phyloP scores from a whole-genome alignment of 2,329 filamentous ascomycete species.

The Xylaria sp. region DNA sequence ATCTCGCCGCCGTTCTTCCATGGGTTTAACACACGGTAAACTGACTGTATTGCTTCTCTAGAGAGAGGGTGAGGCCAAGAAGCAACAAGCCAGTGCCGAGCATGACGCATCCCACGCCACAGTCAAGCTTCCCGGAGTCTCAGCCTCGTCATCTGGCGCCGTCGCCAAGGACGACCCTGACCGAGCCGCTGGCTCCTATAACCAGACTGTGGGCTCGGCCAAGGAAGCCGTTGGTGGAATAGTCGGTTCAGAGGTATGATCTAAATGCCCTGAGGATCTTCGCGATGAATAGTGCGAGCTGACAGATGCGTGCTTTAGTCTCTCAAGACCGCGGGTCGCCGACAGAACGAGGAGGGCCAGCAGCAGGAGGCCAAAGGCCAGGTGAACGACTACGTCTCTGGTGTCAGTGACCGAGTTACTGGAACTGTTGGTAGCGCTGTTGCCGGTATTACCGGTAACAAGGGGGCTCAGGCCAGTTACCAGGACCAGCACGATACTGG shows the following conservation, averaged over 20 bases:
- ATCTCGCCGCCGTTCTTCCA: no score
- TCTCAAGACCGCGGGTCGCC: conserved; percentile 77
- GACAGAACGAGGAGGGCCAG: conserved; percentile 85
- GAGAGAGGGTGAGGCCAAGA: conserved; percentile 70
- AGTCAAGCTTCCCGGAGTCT: conserved; percentile 77
- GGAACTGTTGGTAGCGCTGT: conserved; percentile 78
- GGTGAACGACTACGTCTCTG: conserved; percentile 76
- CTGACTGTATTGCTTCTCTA: conserved; percentile 45
- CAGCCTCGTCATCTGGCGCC: conserved; percentile 75
- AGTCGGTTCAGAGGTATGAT: conserved; percentile 74
- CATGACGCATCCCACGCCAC: conserved; percentile 80
- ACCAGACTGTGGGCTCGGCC: conserved; percentile 87
- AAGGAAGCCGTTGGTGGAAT: conserved; percentile 85
- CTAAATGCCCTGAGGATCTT: background rate
- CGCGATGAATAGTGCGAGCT: background rate
- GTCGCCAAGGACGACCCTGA: conserved; percentile 77
- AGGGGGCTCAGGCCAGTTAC: conserved; percentile 71
- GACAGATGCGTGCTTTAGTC: conserved; percentile 53
- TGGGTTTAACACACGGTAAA: background rate
- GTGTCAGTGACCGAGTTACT: conserved; percentile 72
- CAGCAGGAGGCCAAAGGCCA: conserved; percentile 86
- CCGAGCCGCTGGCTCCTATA: conserved; percentile 79
- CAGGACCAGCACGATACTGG: conserved; percentile 80
- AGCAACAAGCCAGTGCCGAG: conserved; percentile 73
- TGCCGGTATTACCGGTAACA: conserved; percentile 79